Evolutionary conservation across 768 basidiomycete genomes (phyloP), one percentile per base, ranked within the genome.

Genomic region (Phaffia australis): DNA sequence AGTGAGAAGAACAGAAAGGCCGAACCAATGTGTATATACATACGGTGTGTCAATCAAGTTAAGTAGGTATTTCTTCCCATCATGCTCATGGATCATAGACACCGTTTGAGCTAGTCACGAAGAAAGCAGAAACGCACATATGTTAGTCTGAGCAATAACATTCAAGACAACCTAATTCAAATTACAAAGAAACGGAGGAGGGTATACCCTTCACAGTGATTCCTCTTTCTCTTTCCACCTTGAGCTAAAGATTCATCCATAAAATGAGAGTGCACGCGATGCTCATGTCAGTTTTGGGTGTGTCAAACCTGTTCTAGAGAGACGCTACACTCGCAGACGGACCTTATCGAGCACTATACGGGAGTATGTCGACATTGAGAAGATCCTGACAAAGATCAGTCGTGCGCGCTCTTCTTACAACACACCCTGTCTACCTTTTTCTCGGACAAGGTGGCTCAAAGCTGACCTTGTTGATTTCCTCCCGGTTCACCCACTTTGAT

Each of bases 221-320:
- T 18, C 94, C 94, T 16, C 94, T 83, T 75, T 98, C 94, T 61
- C 91, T 81, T 75, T 98, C 95, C 3, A 99, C 95, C 76, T 98
- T 98, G 59, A 99, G 81, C 62, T 63, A 51, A 51, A 51, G 18
- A 51, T 16, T 16, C 18, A 30, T 18, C 46, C 7, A 29, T 46
- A 46, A 30, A 32, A 7, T n/a, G 59, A 7, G 23, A 15, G 52
- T 15, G 9, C 29, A 23, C 29, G 5, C 4, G 29, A 54, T 54
- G 9, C n/a, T n/a, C 11, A 42, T 42, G 11, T 42, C 35, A 42
- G 35, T 42, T 42, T 42, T 42, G 35, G 35, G 11, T 42, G 6
- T 42, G 35, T 5, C 35, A 42, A 42, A 42, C 35, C 11, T 4
- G 35, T 11, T 5, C 6, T 42, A 42, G 35, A 16, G 50, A 51